phyloP scores from a whole-genome alignment of 169 alveolate genomes.

The Plasmodium ovale region DNA sequence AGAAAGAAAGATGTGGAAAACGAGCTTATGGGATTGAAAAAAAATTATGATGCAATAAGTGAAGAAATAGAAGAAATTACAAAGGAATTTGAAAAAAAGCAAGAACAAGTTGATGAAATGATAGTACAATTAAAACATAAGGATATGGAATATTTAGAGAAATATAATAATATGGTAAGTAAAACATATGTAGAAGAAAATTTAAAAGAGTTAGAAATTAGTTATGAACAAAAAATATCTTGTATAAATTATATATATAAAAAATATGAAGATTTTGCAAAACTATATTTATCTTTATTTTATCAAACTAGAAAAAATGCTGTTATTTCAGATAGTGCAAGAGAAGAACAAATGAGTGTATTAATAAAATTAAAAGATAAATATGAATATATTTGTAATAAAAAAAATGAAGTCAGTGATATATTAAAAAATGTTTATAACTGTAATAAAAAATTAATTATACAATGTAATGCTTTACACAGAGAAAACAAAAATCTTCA shows the following conservation, averaged over 20 bases:
- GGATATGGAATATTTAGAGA: conserved; percentile 43
- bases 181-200: conserved; percentile 48
- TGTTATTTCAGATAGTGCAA: conserved; percentile 37
- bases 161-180: conserved; percentile 27
- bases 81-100: conserved; percentile 67
- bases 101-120: conserved; percentile 76
- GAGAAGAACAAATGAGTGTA: conserved; percentile 66
- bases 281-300: conserved; percentile 49
- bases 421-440: conserved; percentile 22
- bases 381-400: conserved; percentile 32
- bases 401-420: conserved; percentile 31
- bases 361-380: conserved; percentile 39
- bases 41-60: conserved; percentile 37
- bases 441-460: conserved; percentile 52
- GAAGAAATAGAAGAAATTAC: conserved; percentile 73
- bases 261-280: conserved; percentile 41
- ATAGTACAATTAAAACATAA: conserved; percentile 61
- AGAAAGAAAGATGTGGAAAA: conserved; percentile 56
- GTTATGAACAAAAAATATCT: conserved; percentile 25
- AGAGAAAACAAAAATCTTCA: conserved; percentile 30
- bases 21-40: conserved; percentile 7
- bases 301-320: conserved; percentile 55
- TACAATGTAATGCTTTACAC: conserved; percentile 24
- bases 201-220: conserved; percentile 29
- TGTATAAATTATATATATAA: conserved; percentile 33